Evolutionary conservation across 163 green algal genomes (phyloP), one percentile per base, ranked within the genome.

Genomic region (Chlorella variabilis): DNA sequence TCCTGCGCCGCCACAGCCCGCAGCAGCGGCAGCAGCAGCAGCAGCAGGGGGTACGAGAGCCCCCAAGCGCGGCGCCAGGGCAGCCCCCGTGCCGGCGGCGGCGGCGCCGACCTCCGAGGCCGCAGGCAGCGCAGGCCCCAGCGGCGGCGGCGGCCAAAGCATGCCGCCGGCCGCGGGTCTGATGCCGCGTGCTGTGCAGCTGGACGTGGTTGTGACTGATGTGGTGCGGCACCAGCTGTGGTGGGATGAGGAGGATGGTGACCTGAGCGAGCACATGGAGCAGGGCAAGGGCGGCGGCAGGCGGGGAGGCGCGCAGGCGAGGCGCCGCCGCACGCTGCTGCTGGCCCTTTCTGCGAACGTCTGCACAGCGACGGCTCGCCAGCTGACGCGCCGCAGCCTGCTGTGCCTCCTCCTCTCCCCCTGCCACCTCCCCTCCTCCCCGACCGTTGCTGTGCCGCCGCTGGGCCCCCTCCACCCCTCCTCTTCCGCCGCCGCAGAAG

Each of bases 201-300:
- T 82, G 49, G 63, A 82, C 11, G 33, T 82, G 2, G 0, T 59
- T 23, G 63, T 82, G n/a, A 82, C 76, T 2, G 8, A 76, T 9
- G 6, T 23, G 23, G 34, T 67, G 33, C 2, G 18, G 34, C 25
- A 42, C 5, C 45, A 58, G 76, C 75, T 81, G 59, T 82, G 62
- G 63, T 82, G 63, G 63, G 63, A 59, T 39, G 63, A 31, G 4
- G 58, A 70, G 5, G 34, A 71, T 45, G 73, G 73, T 2, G 73
- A 80, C 56, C 56, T 80, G 56, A 39, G n/a, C 15, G 73, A 80
- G 15, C 56, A 71, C n/a, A 70, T 71, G 38, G 73, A 80, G 3
- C 29, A 25, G 6, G 66, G 51, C 48, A 54, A 48, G 70, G 20
- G 34, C 42, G 8, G 49, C 2, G 71, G 71, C 54, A 42, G 29